Evolutionary conservation across 345 rosid species (phyloP), one percentile per base, ranked within the genome.

Genomic region (Ailanthus altissimus): DNA sequence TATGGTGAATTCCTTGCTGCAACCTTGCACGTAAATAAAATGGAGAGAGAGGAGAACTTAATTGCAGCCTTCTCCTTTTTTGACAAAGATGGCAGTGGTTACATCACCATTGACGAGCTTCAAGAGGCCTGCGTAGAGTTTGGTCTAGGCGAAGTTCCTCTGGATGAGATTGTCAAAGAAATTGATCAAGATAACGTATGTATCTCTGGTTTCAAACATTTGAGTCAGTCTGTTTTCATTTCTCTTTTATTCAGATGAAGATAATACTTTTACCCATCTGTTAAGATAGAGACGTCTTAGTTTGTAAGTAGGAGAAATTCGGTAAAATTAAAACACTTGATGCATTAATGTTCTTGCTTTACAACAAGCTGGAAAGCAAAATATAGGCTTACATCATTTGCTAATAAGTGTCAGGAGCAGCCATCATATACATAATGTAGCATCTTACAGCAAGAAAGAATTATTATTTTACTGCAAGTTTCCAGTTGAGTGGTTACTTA

Each of bases 1-100:
- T 95, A 95, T 36, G 97, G 94, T 20, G 98, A 95, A 62, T 95
- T 95, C 75, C 89, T 95, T 18, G 99, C 99, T 68, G 99, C 99
- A 45, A 95, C 98, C 8, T 80, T 95, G 83, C 99, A 95, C 82
- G 53, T 93, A 18, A 95, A 93, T 79, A 95, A 93, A 84, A 93
- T 91, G 84, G 97, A 94, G 79, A 88, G 93, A 77, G 98, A 93
- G 75, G 97, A 94, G 85, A 91, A 94, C 75, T 84, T 94, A 75
- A 79, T 85, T 25, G 97, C 94, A 75, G 98, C 98, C 5, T 94
- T 94, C 79, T 73, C 97, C 15, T 94, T 84, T 79, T 94, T 94
- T 67, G 98, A 94, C 84, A 94, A 88, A 88, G 98, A 94, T 53
- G 93, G 93, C 53, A 93, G 97, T 7, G 97, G 98, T 46, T 90